A percentile compares a stretch with the other conserved stretches of the same genome.
Evolutionary conservation across 352 stramenopile genomes (phyloP).

Genomic region (Phytopythium mirpurense): DNA sequence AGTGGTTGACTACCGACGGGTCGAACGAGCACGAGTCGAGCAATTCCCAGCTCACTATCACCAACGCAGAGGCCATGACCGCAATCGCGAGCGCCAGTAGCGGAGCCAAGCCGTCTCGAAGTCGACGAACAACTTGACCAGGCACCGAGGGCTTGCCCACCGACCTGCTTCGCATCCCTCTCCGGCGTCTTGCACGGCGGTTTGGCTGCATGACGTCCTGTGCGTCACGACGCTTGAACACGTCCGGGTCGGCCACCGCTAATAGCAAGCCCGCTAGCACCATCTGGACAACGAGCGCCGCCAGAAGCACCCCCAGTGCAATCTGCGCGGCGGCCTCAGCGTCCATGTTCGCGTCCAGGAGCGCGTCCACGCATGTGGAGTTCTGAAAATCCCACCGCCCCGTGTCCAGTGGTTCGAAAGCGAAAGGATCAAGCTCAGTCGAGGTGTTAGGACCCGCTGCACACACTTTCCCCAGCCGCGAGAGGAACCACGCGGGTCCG

Average conservation of each 20-base stretch:
- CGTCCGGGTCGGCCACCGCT: constrained; percentile 3
- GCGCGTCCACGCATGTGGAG: constrained; percentile 7
- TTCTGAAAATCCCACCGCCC: constrained; percentile 31
- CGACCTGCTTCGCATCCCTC: background rate
- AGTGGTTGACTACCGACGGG: background rate
- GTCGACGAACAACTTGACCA: background rate
- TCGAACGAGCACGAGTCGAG: background rate
- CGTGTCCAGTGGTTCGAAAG: constrained; percentile 7
- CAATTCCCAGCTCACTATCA: background rate
- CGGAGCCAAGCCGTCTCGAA: background rate
- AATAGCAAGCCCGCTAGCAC: constrained; percentile 6
- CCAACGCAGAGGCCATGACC: background rate
- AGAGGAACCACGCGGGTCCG: constrained; percentile 34
- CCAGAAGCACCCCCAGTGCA: constrained; percentile 4
- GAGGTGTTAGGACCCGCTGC: background rate
- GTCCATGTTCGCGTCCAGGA: constrained; percentile 2
- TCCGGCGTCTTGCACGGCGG: background rate
- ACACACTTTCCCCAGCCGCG: constrained; percentile 30
- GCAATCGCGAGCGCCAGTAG: background rate
- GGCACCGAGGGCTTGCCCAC: background rate
- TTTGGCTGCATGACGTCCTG: background rate
- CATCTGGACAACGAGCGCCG: constrained; percentile 4
- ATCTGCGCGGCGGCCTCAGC: constrained; percentile 2
- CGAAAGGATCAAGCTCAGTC: background rate
- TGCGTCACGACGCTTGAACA: background rate